A percentile compares a stretch with the other conserved stretches of the same genome.
phyloP scores from a whole-genome alignment of 108 stramenopile species.

The Stephanodiscus minutulus region DNA sequence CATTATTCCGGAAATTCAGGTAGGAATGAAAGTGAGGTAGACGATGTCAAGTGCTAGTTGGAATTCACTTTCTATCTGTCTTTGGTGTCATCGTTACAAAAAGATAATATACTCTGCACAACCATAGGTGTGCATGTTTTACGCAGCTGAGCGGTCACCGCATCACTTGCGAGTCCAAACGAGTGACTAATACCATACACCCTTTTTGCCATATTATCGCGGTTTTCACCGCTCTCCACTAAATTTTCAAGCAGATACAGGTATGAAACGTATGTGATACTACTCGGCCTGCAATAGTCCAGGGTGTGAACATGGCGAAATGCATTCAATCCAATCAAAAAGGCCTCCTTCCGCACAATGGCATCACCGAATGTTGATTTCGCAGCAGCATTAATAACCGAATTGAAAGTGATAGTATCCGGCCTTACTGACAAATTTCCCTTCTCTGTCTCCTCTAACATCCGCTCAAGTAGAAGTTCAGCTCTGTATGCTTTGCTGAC shows the following conservation, averaged over 20 bases:
- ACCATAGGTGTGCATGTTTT: slow-evolving; percentile 33
- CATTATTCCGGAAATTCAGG: not conserved
- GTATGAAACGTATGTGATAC: slow-evolving; percentile 38
- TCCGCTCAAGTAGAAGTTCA: slow-evolving; percentile 40
- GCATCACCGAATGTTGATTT: slow-evolving; percentile 30
- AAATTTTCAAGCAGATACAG: slow-evolving; percentile 37
- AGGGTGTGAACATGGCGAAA: slow-evolving; percentile 31
- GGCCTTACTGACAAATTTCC: slow-evolving; percentile 45
- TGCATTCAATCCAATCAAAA: slow-evolving; percentile 30
- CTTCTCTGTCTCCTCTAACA: slow-evolving; percentile 45
- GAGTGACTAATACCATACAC: slow-evolving; percentile 23
- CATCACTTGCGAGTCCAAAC: slow-evolving; percentile 20
- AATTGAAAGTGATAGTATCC: slow-evolving; percentile 74
- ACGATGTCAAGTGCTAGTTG: no score
- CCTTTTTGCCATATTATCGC: slow-evolving; percentile 44
- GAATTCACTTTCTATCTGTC: no score
- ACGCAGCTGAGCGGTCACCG: slow-evolving; percentile 25
- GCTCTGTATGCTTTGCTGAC: slow-evolving; percentile 60
- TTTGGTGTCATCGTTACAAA: not conserved
- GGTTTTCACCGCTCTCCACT: slow-evolving; percentile 30
- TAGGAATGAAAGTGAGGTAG: not conserved
- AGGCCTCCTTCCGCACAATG: slow-evolving; percentile 34
- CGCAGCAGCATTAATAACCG: slow-evolving; percentile 60
- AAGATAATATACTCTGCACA: slow-evolving; percentile 21
- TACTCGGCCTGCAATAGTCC: slow-evolving; percentile 37